Evolutionary conservation across 108 stramenopile genomes (phyloP).

Genomic region (Stephanodiscus minutulus): DNA sequence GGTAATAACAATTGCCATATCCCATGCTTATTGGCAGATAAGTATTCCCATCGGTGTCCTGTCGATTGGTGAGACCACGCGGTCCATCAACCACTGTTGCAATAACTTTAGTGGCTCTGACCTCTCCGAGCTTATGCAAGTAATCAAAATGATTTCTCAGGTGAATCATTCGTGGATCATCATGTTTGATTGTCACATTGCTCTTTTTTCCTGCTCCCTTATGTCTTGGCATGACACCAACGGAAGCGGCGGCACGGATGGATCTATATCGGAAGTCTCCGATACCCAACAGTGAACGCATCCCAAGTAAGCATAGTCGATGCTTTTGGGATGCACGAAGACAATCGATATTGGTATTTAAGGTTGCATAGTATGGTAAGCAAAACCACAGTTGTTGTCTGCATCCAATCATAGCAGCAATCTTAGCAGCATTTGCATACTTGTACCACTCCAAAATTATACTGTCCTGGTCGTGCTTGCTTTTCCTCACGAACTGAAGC

Average conservation of each 20-base stretch:
- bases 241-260: not conserved
- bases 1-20: not conserved
- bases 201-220: not conserved
- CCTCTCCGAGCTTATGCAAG: no score
- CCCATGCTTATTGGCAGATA: not conserved
- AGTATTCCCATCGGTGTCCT: not conserved
- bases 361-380: not conserved
- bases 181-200: not conserved
- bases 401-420: not conserved
- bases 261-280: not conserved
- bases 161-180: not conserved
- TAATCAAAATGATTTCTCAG: no score
- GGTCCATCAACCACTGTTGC: slow-evolving; percentile 3
- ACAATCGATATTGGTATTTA: not conserved
- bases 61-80: not conserved
- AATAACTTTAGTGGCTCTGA: no score
- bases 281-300: not conserved
- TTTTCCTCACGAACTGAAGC: not conserved
- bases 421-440: not conserved
- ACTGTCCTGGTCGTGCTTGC: not conserved
- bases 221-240: not conserved
- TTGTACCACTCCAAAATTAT: slow-evolving; percentile 2
- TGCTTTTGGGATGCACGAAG: not conserved
- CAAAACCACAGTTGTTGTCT: not conserved
- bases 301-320: not conserved